Percentiles rank a stretch among this genome's conserved stretches.
Evolutionary conservation across 352 stramenopile species (phyloP).

Genomic region (Pythium dissimile): DNA sequence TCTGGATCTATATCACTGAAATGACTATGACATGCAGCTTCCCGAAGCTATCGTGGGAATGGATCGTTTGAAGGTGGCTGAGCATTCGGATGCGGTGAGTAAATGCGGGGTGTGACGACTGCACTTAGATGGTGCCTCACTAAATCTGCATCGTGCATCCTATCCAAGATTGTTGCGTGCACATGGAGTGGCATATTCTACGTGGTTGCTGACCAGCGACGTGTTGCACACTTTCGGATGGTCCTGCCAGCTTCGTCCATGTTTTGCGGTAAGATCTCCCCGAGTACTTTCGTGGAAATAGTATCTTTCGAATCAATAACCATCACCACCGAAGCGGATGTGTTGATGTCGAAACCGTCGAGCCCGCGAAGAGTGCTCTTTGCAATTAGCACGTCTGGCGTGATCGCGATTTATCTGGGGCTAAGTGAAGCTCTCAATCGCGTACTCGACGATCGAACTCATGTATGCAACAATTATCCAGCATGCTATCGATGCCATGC

Average conservation of each 20-base stretch:
- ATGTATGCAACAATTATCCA: constrained; percentile 28
- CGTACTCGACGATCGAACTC: constrained; percentile 34
- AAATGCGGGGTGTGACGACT: background rate
- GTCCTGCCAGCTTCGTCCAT: constrained; percentile 53
- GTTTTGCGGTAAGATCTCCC: constrained; percentile 49
- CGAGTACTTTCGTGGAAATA: background rate
- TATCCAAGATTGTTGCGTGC: constrained; percentile 49
- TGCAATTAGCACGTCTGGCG: constrained; percentile 59
- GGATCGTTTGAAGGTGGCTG: constrained; percentile 9
- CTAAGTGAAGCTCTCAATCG: constrained; percentile 40
- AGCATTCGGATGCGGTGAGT: constrained; percentile 16
- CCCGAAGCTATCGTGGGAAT: constrained; percentile 25
- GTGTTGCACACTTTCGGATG: constrained; percentile 60
- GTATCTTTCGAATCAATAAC: background rate
- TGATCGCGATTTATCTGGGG: constrained; percentile 57
- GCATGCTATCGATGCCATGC: background rate
- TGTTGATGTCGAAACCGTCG: background rate
- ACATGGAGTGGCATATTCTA: constrained; percentile 72
- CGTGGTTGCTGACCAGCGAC: constrained; percentile 37
- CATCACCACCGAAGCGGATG: background rate
- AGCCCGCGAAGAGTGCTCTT: constrained; percentile 32
- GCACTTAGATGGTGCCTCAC: background rate
- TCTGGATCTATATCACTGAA: background rate
- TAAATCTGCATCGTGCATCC: background rate
- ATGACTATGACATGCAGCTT: constrained; percentile 1